These are phyloP conservation scores for Podospora bellae-mahoneyi DNA, from an alignment of 495 filamentous ascomycete species.

Conservation along the genomic window DNA sequence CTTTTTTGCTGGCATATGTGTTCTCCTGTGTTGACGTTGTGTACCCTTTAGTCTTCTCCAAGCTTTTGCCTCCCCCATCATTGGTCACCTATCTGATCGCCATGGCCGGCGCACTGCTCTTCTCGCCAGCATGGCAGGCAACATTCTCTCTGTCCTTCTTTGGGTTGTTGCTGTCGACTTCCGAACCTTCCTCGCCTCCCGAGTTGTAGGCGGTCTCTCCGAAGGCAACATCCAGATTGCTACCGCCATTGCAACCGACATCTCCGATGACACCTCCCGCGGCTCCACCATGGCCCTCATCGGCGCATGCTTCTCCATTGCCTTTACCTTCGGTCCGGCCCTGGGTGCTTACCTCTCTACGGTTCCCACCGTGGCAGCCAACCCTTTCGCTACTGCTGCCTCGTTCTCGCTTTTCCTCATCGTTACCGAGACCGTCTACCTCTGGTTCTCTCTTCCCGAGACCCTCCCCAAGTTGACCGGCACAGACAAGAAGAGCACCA, in stretches of 20 bases:
- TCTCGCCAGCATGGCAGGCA: constrained; percentile 90
- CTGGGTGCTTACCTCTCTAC: constrained; percentile 80
- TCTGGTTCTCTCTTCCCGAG: constrained; percentile 87
- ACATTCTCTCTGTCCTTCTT: constrained; percentile 85
- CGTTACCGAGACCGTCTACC: constrained; percentile 77
- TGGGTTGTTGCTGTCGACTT: constrained; percentile 94
- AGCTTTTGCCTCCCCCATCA: constrained; percentile 86
- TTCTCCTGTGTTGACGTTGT: constrained; percentile 12
- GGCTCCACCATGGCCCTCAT: constrained; percentile 94
- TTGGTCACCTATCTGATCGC: constrained; percentile 81
- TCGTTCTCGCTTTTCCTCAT: constrained; percentile 79
- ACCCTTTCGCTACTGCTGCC: constrained; percentile 90
- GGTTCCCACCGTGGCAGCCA: constrained; percentile 71
- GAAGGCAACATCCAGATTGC: constrained; percentile 97
- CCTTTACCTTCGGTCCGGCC: constrained; percentile 93
- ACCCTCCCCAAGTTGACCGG: constrained; percentile 60
- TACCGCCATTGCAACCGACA: constrained; percentile 93
- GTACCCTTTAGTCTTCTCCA: constrained; percentile 60
- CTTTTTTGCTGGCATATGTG: background rate
- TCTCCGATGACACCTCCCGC: constrained; percentile 75
- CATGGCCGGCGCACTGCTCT: constrained; percentile 87
- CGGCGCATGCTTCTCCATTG: constrained; percentile 93
- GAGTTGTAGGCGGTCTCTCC: constrained; percentile 87
- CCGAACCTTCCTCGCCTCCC: constrained; percentile 87
- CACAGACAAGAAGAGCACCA: constrained; percentile 28